Conservation (phyloP, 192 early-diverging fungal species). For the Mortierella claussenii region DNA sequence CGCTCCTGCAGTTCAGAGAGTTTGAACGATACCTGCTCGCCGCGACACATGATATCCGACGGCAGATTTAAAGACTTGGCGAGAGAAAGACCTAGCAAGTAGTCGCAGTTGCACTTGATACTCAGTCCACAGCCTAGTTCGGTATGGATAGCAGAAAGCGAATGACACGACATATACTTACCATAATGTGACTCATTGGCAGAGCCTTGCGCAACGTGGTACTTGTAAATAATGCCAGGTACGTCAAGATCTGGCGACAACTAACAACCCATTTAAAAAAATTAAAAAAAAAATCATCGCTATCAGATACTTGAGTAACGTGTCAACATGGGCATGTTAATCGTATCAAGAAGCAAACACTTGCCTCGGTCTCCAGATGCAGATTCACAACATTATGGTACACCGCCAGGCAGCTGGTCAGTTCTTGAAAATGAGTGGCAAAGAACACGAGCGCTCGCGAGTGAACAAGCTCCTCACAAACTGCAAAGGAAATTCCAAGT, state of each 20-base stretch:
- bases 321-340: too few relatives aligned
- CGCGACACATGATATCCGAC: constrained; percentile 33
- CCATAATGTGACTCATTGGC: constrained; percentile 60
- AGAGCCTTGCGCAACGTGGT: constrained; percentile 59
- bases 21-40: constrained; percentile 43
- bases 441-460: constrained; percentile 72
- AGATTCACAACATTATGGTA: constrained; percentile 71
- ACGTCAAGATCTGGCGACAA: background rate
- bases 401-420: constrained; percentile 61
- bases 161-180: too few relatives aligned
- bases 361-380: constrained; percentile 63
- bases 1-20: constrained; percentile 44
- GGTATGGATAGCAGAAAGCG: too few relatives aligned
- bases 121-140: too few relatives aligned
- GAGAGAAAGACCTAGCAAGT: constrained; percentile 53
- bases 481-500: constrained; percentile 74
- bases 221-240: constrained; percentile 55
- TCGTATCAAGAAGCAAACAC: too few relatives aligned
- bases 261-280: too few relatives aligned
- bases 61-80: constrained; percentile 53
- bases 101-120: background rate
- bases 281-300: too few relatives aligned
- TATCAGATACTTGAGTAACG: too few relatives aligned
- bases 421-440: constrained; percentile 83
- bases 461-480: constrained; percentile 75